phyloP scores from a whole-genome alignment of 768 basidiomycete genomes.

The Dentipellis sp. region DNA sequence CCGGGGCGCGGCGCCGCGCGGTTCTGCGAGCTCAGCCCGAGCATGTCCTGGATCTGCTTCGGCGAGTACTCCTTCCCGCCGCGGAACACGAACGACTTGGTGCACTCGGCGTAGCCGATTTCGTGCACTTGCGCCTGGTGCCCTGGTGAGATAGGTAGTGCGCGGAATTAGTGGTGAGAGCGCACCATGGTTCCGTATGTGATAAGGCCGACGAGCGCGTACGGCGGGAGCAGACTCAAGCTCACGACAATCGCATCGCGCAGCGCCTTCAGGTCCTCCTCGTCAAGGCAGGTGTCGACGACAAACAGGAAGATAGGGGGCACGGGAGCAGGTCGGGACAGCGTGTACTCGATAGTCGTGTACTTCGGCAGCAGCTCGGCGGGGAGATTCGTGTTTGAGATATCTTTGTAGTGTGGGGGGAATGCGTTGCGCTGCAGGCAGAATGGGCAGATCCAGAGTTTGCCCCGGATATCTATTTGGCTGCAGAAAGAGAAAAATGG shows the following conservation, averaged over 20 bases:
- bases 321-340: slow-evolving; percentile 80
- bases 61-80: slow-evolving; percentile 94
- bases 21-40: slow-evolving; percentile 71
- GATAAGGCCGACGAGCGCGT: slow-evolving; percentile 90
- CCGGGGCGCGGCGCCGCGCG: slow-evolving; percentile 84
- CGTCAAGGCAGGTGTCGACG: slow-evolving; percentile 93
- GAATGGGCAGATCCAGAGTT: slow-evolving; percentile 99
- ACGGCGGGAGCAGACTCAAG: slow-evolving; percentile 86
- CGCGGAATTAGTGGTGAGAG: slow-evolving; percentile 2
- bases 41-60: slow-evolving; percentile 98
- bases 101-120: slow-evolving; percentile 91
- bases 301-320: slow-evolving; percentile 97
- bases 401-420: slow-evolving; percentile 98
- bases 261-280: slow-evolving; percentile 92
- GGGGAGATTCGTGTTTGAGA: slow-evolving; percentile 93
- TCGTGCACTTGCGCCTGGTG: slow-evolving; percentile 96
- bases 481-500: slow-evolving; percentile 31
- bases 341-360: slow-evolving; percentile 99
- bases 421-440: slow-evolving; percentile 95
- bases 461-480: slow-evolving; percentile 97
- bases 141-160: not conserved
- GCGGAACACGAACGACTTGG: slow-evolving; percentile 97
- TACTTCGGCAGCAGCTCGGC: slow-evolving; percentile 95
- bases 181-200: slow-evolving; percentile 95
- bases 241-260: slow-evolving; percentile 93